Base-by-base conservation (phyloP, 176 grass and related monocot species). In the Rhynchospora pubera region DNA sequence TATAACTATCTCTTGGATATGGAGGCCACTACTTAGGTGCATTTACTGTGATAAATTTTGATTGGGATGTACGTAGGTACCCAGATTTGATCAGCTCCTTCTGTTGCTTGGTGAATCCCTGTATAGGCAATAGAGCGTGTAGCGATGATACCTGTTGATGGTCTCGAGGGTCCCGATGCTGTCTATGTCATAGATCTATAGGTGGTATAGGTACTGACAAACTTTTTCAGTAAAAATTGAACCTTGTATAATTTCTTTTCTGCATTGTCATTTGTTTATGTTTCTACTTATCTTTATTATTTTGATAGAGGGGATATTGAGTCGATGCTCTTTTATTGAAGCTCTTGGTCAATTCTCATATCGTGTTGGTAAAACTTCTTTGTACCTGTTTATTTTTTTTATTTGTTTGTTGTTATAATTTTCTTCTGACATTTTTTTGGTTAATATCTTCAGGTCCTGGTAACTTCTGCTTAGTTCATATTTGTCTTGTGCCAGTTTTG, bases 241-340 rank as follows among this genome's bases (percentile, higher is more conserved):
- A n/a, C n/a, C n/a, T n/a, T n/a, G n/a, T n/a, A n/a, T n/a, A n/a
- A n/a, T n/a, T n/a, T n/a, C n/a, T n/a, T n/a, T n/a, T n/a, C n/a
- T n/a, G n/a, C n/a, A n/a, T n/a, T n/a, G n/a, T n/a, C n/a, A n/a
- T n/a, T n/a, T n/a, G n/a, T n/a, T n/a, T n/a, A n/a, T n/a, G n/a
- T n/a, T n/a, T n/a, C n/a, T n/a, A n/a, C n/a, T n/a, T 82, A 46
- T 53, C 13, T 86, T 77, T 84, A 81, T 80, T 39, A 88, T 88
- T 91, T 93, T 95, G 75, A 79, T 91, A 87, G 91, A 99, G 97
- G 97, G 65, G 97, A 99, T 79, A 93, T 96, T 52, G 97, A 99
- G 85, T 99, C 97, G 18, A 99, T 99, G 97, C 97, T n/a, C 93
- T 79, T 99, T 95, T 71, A 96, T 96, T 82, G 97, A 99, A 93